phyloP scores from a whole-genome alignment of 345 rosid genomes.

The thale cress (Arabidopsis thaliana) region TAIR10.1 NC_003070.9:16772501-16773000 shows the following conservation, averaged over 20 bases:
- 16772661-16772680: background rate
- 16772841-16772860: conserved; percentile 29
- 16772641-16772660: conserved; percentile 1
- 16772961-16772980: background rate
- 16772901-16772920: background rate
- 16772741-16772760: background rate
- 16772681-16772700: background rate
- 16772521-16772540: too few species aligned
- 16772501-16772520: too few species aligned
- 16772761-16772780: background rate
- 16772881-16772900: background rate
- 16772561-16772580: too few species aligned
- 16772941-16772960: background rate
- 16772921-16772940: background rate
- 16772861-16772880: conserved; percentile 2
- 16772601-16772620: too few species aligned
- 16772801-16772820: conserved; percentile 3
- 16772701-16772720: background rate
- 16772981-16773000: background rate
- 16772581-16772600: too few species aligned
- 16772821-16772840: conserved; percentile 14
- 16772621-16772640: too few species aligned
- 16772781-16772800: background rate
- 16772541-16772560: too few species aligned
- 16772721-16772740: conserved; percentile 2